A percentile compares a stretch with the other conserved stretches of the same genome.
Conservation (phyloP, 1,284 basidiomycete species). For the Austropuccinia psidii region DNA sequence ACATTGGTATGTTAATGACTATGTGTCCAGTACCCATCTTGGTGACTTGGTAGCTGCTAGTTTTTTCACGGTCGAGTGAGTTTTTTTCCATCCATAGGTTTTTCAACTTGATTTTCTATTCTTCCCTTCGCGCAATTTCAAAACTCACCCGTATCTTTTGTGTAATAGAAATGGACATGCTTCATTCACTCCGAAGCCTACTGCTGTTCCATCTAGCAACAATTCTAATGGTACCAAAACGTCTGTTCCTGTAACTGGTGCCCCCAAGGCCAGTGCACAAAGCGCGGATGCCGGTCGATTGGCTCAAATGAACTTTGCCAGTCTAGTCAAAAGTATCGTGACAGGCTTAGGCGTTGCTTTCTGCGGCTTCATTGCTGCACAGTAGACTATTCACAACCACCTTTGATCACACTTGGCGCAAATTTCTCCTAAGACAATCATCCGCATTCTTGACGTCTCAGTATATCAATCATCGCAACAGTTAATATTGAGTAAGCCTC, state of each 20-base stretch:
- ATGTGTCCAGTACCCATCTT: neutral
- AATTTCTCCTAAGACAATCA: no score
- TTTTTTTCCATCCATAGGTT: neutral
- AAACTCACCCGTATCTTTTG: neutral
- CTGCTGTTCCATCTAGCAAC: neutral
- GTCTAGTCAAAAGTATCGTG: neutral
- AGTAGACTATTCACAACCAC: neutral
- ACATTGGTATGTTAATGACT: slow-evolving; percentile 25
- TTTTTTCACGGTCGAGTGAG: slow-evolving; percentile 22
- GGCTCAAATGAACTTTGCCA: neutral
- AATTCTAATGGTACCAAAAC: neutral
- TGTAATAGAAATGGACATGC: slow-evolving; percentile 2
- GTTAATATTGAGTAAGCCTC: no score
- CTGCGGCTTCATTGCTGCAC: neutral
- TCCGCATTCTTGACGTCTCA: no score
- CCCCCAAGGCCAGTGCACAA: neutral
- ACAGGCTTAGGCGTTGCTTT: slow-evolving; percentile 4
- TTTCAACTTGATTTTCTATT: no score
- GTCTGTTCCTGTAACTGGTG: neutral
- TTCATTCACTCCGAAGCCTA: neutral
- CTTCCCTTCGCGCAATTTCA: no score
- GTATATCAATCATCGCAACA: no score
- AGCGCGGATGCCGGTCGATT: neutral
- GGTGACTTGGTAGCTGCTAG: slow-evolving; percentile 19
- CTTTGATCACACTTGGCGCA: neutral